phyloP scores from a whole-genome alignment of 768 basidiomycete genomes.

The Neoboletus magnificus region DNA sequence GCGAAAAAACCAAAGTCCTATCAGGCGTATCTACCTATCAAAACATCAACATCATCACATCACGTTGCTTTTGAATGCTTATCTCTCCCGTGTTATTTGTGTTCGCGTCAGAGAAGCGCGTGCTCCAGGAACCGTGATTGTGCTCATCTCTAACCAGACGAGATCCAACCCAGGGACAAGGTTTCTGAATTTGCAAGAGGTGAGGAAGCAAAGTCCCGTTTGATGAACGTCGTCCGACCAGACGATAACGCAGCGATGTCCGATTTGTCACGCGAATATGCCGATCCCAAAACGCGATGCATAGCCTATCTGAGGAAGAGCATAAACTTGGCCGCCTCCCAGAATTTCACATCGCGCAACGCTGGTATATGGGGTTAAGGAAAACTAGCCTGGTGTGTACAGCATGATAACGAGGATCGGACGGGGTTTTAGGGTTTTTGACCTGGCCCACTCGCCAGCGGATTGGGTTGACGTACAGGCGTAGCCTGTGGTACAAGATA shows the following conservation, averaged over 20 bases:
- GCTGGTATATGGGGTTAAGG: not conserved
- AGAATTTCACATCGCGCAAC: slow-evolving; percentile 6
- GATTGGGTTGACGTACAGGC: not conserved
- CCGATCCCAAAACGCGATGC: not conserved
- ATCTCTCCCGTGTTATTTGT: not conserved
- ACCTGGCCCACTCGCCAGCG: not conserved
- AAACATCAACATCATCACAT: slow-evolving; percentile 1
- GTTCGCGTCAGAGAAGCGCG: not conserved
- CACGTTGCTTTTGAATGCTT: not conserved
- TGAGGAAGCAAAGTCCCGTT: not conserved
- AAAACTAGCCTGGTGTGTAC: not conserved
- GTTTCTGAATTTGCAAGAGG: not conserved
- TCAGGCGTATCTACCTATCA: not conserved
- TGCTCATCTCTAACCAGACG: not conserved
- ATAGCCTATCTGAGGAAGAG: not conserved
- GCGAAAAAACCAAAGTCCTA: not conserved
- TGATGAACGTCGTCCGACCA: not conserved
- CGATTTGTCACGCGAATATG: not conserved
- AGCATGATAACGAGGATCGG: not conserved
- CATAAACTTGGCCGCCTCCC: not conserved
- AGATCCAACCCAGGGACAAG: not conserved
- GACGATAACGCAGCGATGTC: not conserved
- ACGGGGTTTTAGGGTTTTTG: not conserved
- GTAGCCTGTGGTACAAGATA: not conserved
- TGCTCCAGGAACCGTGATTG: not conserved